Conservation (phyloP, 1,139 yeast genomes). For the Zygoascus meyerae region DNA sequence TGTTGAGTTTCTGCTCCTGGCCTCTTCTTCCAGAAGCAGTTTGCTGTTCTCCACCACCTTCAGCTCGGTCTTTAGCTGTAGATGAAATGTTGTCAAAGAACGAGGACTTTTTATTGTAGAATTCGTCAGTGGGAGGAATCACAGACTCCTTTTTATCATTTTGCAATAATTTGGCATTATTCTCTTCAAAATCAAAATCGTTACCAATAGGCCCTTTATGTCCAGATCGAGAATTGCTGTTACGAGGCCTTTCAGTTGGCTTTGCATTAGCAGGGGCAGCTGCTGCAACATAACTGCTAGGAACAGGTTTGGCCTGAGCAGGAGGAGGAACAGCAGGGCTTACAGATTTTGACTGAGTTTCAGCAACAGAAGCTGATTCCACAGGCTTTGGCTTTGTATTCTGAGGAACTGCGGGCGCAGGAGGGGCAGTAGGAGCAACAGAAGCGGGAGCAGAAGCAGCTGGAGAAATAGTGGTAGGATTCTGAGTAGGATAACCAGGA, state of each 20-base stretch:
- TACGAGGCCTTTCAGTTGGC: not conserved
- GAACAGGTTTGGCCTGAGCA: not conserved
- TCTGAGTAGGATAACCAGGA: conserved; percentile 1
- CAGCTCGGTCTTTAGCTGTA: conserved; percentile 35
- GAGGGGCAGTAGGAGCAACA: conserved; percentile 14
- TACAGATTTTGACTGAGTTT: conserved; percentile 16
- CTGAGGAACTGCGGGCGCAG: conserved; percentile 14
- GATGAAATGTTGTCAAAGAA: conserved; percentile 78
- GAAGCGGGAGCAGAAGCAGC: conserved; percentile 25
- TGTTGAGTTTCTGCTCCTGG: conserved; percentile 55
- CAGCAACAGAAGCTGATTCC: conserved; percentile 18
- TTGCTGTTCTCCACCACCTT: conserved; percentile 33
- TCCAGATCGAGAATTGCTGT: conserved; percentile 24
- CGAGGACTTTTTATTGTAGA: conserved; percentile 65
- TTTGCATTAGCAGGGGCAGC: conserved; percentile 1
- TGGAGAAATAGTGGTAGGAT: conserved; percentile 15
- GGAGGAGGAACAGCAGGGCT: conserved; percentile 31
- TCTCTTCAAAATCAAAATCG: conserved; percentile 61
- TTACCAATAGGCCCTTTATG: conserved; percentile 18
- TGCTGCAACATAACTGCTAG: conserved; percentile 1
- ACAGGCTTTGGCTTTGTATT: conserved; percentile 10
- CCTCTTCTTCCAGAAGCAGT: conserved; percentile 47
- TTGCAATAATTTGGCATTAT: conserved; percentile 55
- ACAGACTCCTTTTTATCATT: conserved; percentile 25
- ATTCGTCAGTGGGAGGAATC: conserved; percentile 26